Evolutionary conservation across 116 monocot genomes (phyloP), one percentile per base, ranked within the genome.

Genomic region (Thalassia testudinum): DNA sequence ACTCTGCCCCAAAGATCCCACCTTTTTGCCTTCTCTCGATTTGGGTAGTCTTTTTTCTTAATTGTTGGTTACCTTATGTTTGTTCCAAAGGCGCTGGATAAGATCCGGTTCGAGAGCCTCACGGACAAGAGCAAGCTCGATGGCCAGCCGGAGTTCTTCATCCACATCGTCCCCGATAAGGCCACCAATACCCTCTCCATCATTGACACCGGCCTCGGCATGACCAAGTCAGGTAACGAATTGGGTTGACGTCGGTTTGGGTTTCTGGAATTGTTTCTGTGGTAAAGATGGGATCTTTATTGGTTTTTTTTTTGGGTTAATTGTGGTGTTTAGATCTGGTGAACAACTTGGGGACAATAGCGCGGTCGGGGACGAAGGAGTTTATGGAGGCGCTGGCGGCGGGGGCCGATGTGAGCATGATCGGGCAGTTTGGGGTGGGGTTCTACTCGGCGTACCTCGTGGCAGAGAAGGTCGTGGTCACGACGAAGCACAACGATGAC

Each of bases 61-160:
- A 15, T 24, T 43, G 21, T 29, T 47, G 27, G n/a, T 1, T 50
- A 15, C 21, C 7, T 24, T 42, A 6, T 43, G 42, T 4, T 43
- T 18, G 21, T 54, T 48, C 7, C 43, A 27, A 23, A 73, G 72
- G 72, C 72, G 0, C 19, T 73, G 22, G 72, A 73, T 55, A 73
- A 73, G 66, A 73, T 73, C 49, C 40, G 72, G 25, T 73, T 73
- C 26, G 72, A 73, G 72, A 57, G 66, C 37, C 57, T 73, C 18
- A 73, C 72, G 2, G 72, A 73, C 62, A 73, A 73, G 66, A 73
- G 66, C 66, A 73, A 73, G 56, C 72, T 73, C 26, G 72, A 73
- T 66, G 55, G 50, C 0, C 72, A 73, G 57, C 72, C 72, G 29
- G 72, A 73, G 61, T 62, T 73, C 20, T 73, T 73, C 50, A 73